Conservation (phyloP, 2,329 filamentous ascomycete species). For the Colletotrichum karsti region DNA sequence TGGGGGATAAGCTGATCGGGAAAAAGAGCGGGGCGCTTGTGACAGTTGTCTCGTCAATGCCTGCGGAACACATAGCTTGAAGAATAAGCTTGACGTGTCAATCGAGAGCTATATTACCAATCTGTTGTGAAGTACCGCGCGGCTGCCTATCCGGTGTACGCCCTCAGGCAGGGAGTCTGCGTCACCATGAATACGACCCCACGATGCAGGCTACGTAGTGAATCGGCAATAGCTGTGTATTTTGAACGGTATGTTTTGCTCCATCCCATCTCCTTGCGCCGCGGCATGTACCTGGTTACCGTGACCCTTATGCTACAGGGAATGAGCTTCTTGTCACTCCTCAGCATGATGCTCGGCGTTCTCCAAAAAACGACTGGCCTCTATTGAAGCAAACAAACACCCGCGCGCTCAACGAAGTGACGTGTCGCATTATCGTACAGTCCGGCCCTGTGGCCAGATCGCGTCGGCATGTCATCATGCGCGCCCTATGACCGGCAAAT, state of each 20-base stretch:
- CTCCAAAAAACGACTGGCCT: background rate
- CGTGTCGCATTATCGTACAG: constrained; percentile 22
- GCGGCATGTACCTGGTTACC: background rate
- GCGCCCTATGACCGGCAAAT: background rate
- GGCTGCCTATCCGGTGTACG: background rate
- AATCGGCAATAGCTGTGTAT: background rate
- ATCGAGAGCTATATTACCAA: background rate
- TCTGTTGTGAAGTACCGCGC: background rate
- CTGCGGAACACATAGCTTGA: background rate
- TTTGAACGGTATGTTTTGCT: background rate
- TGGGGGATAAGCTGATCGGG: background rate
- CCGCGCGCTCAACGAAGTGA: constrained; percentile 2
- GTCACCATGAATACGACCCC: background rate
- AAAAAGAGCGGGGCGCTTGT: background rate
- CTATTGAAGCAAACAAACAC: constrained; percentile 1
- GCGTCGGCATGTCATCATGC: background rate
- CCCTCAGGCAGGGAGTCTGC: background rate
- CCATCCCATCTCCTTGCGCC: background rate
- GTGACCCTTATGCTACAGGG: background rate
- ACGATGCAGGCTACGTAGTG: background rate
- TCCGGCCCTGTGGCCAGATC: background rate
- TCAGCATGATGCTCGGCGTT: background rate
- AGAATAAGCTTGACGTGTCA: background rate
- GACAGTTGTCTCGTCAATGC: constrained; percentile 2
- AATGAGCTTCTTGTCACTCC: constrained; percentile 2